These are phyloP conservation scores for Leccinum subfulvum DNA, from an alignment of 1,284 basidiomycete species.

Conservation along the genomic window DNA sequence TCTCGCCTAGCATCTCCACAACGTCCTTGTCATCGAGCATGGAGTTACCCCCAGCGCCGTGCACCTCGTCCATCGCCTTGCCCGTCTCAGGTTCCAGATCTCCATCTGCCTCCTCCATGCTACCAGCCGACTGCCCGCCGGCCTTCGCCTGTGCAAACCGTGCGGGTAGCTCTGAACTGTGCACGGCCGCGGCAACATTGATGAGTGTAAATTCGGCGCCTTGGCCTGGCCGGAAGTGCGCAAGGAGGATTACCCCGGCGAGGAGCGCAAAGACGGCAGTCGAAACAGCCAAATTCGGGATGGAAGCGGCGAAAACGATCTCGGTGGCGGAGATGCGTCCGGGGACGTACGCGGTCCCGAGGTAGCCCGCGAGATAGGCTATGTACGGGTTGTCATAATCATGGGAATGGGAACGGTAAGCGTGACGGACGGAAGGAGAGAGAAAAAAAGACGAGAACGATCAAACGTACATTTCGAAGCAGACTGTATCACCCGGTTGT, in stretches of 20 bases:
- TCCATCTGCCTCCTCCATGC: background rate
- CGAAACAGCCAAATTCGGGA: constrained; percentile 26
- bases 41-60: no score
- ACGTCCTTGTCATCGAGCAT: background rate
- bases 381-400: background rate
- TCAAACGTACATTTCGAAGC: constrained; percentile 20
- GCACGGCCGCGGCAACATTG: constrained; percentile 25
- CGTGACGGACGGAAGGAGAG: background rate
- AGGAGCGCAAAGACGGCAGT: constrained; percentile 25
- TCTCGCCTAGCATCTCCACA: constrained; percentile 6
- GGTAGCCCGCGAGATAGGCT: constrained; percentile 23
- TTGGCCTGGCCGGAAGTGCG: constrained; percentile 24
- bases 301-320: constrained; percentile 26
- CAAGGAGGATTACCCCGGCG: constrained; percentile 16
- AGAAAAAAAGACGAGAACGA: background rate
- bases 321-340: constrained; percentile 26
- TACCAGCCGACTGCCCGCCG: background rate
- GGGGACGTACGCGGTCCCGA: constrained; percentile 29
- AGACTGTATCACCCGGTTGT: constrained; percentile 24
- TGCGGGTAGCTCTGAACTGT: constrained; percentile 28
- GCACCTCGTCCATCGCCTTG: background rate
- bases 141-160: constrained; percentile 15
- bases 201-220: constrained; percentile 27
- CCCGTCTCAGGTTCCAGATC: background rate
- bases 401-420: background rate